A percentile compares a stretch with the other conserved stretches of the same genome.
Conservation (phyloP, 2,329 filamentous ascomycete species). For the Alternaria triticimaculans region DNA sequence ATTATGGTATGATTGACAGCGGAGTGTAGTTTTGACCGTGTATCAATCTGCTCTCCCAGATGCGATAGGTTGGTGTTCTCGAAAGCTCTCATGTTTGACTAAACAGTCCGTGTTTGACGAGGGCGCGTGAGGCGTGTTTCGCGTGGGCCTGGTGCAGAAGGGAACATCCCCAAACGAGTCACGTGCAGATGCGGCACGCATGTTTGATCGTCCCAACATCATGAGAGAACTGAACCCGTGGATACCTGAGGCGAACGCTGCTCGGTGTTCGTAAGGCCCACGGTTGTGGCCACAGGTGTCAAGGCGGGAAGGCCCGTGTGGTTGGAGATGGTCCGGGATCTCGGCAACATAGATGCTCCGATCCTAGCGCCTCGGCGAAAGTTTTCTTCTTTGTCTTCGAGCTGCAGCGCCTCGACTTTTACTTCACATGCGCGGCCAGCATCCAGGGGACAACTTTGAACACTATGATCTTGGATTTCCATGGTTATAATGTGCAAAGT, state of each 20-base stretch:
- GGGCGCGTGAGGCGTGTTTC: conserved; percentile 26
- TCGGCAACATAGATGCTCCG: background rate
- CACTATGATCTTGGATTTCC: too few relatives aligned
- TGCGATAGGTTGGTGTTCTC: background rate
- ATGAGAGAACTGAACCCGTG: background rate
- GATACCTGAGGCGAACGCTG: conserved; percentile 11
- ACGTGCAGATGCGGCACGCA: conserved; percentile 3
- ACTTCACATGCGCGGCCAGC: background rate
- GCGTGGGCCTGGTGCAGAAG: background rate
- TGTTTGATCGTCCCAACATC: conserved; percentile 12
- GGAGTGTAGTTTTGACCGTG: background rate
- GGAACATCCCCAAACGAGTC: conserved; percentile 3
- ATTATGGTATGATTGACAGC: background rate
- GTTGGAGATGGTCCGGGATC: background rate
- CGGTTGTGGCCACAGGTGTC: background rate
- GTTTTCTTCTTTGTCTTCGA: conserved; percentile 9
- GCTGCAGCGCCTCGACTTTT: background rate
- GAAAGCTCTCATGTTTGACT: conserved; percentile 10
- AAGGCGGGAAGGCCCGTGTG: conserved; percentile 1
- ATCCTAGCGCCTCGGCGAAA: conserved; percentile 8
- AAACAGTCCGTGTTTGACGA: conserved; percentile 31
- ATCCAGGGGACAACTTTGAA: background rate
- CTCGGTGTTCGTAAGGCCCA: background rate
- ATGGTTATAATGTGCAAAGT: background rate
- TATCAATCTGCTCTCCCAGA: background rate